Evolutionary conservation across 352 stramenopile species (phyloP).

Genomic region (Pythium folliculosum): DNA sequence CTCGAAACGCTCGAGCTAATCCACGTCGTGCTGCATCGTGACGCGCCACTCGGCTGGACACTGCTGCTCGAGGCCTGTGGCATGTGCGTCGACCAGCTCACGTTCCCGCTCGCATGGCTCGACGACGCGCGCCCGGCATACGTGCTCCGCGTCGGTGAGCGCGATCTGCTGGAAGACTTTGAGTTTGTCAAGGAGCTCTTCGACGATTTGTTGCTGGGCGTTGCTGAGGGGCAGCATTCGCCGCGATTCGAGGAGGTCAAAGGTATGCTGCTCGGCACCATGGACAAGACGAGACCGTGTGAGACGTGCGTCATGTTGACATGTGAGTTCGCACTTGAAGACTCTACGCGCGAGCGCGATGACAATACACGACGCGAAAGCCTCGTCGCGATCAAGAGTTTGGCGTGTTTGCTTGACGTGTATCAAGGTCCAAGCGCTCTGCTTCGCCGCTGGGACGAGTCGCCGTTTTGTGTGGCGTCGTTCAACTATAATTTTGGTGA

Average conservation of each 20-base stretch:
- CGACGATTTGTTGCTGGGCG: constrained; percentile 7
- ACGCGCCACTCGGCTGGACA: constrained; percentile 6
- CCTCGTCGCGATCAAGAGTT: not conserved
- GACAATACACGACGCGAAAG: not conserved
- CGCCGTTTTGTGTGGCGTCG: not conserved
- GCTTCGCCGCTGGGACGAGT: constrained; percentile 6
- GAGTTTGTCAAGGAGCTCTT: constrained; percentile 15
- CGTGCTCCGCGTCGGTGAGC: constrained; percentile 9
- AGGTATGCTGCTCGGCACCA: not conserved
- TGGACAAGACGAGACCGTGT: not conserved
- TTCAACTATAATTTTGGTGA: constrained; percentile 12
- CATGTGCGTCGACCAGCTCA: not conserved
- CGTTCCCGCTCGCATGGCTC: constrained; percentile 13
- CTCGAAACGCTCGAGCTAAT: constrained; percentile 16
- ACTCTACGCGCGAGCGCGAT: not conserved
- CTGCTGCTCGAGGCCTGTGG: constrained; percentile 7
- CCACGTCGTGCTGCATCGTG: not conserved
- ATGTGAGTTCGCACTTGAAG: constrained; percentile 11
- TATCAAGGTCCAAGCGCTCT: not conserved
- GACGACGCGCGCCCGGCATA: constrained; percentile 1
- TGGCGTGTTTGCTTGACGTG: not conserved
- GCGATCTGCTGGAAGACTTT: constrained; percentile 8
- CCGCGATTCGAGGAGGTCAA: constrained; percentile 1
- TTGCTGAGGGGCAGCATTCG: constrained; percentile 20
- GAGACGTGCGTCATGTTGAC: not conserved